Conservation (phyloP, 2,329 filamentous ascomycete genomes). For the Hymenoscyphus fraxineus region DNA sequence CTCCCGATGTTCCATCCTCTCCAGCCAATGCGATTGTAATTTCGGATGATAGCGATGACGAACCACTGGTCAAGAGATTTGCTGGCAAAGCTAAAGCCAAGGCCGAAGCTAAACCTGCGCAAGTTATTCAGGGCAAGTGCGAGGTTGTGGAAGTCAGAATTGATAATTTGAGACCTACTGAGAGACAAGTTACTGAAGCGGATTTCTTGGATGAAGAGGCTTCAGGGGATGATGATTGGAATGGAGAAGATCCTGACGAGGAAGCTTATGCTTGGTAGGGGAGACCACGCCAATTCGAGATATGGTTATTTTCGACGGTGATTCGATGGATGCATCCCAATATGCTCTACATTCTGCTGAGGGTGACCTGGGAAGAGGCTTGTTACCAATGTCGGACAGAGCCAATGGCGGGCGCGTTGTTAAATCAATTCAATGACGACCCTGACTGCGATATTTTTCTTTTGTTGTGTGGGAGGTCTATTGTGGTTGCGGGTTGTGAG, state of each 20-base stretch:
- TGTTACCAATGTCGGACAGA: conserved; percentile 37
- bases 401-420: conserved; percentile 23
- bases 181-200: conserved; percentile 64
- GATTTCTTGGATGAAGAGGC: conserved; percentile 62
- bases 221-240: conserved; percentile 54
- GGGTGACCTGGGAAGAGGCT: conserved; percentile 48
- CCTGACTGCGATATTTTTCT: not conserved
- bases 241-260: conserved; percentile 33
- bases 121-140: conserved; percentile 63
- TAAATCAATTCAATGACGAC: not conserved
- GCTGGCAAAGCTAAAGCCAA: conserved; percentile 17
- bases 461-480: not conserved
- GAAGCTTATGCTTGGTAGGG: conserved; percentile 27
- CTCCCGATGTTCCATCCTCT: conserved; percentile 17
- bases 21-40: conserved; percentile 7
- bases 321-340: conserved; percentile 70
- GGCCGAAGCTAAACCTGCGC: conserved; percentile 37
- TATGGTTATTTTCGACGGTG: conserved; percentile 85
- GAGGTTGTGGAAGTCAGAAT: conserved; percentile 67
- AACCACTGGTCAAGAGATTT: conserved; percentile 10
- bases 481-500: not conserved
- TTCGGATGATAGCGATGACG: conserved; percentile 16
- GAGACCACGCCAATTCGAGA: conserved; percentile 77
- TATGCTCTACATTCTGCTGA: conserved; percentile 73
- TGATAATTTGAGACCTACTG: conserved; percentile 70